Conservation (phyloP, 2,329 filamentous ascomycete genomes). For the Capronia americana region DNA sequence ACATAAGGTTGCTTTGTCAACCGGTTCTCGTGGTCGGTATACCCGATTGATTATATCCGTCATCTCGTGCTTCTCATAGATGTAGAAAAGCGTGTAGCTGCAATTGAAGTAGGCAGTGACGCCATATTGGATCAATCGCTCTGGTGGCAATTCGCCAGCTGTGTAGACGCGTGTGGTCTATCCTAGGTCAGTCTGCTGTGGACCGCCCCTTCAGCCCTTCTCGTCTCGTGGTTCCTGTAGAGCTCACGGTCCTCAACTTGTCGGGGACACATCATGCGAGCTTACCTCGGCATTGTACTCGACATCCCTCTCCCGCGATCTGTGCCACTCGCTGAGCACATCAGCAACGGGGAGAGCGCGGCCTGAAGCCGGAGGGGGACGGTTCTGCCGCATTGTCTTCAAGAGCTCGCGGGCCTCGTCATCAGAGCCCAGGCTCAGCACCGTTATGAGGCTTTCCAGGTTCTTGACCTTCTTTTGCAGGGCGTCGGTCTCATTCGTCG, state of each 20-base stretch:
- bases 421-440: constrained; percentile 17
- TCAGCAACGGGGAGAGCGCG: not conserved
- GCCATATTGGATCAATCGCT: constrained; percentile 14
- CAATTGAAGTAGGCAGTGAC: constrained; percentile 21
- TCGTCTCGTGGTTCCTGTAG: not conserved
- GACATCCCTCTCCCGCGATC: constrained; percentile 13
- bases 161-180: constrained; percentile 20
- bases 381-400: constrained; percentile 17
- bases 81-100: constrained; percentile 25
- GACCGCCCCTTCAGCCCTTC: not conserved
- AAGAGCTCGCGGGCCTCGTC: constrained; percentile 22
- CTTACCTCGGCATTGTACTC: constrained; percentile 18
- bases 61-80: constrained; percentile 23
- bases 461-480: constrained; percentile 19
- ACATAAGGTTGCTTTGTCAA: constrained; percentile 25
- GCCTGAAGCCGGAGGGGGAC: constrained; percentile 3
- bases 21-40: constrained; percentile 19
- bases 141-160: constrained; percentile 16
- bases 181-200: not conserved
- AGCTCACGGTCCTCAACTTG: not conserved
- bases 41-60: constrained; percentile 16
- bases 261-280: not conserved
- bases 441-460: constrained; percentile 16
- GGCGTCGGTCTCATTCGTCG: constrained; percentile 21
- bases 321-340: constrained; percentile 12